A percentile compares a stretch with the other conserved stretches of the same genome.
These are phyloP conservation scores for Malus hybrid DNA, from an alignment of 331 rosid genomes.

Conservation along the genomic window DNA sequence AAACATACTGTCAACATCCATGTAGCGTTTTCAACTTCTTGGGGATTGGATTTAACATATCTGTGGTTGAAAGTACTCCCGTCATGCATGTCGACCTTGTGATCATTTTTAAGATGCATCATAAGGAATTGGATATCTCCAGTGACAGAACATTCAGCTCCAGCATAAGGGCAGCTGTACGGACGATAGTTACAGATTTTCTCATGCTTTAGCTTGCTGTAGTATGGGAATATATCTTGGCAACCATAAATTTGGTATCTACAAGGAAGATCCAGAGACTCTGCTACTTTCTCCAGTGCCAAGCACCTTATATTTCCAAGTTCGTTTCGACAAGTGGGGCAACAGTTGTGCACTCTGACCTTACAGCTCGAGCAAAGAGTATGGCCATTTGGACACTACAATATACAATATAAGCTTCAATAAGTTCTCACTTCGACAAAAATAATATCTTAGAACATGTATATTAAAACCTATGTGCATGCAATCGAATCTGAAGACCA, in stretches of 20 bases:
- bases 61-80: conserved; percentile 49
- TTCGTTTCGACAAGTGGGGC: conserved; percentile 52
- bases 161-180: conserved; percentile 47
- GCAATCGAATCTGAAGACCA: neutral
- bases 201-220: conserved; percentile 54
- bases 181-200: conserved; percentile 42
- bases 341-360: conserved; percentile 40
- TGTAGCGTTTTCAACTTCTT: conserved; percentile 46
- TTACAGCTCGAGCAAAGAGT: conserved; percentile 54
- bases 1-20: conserved; percentile 49
- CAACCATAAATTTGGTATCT: conserved; percentile 37
- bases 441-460: neutral
- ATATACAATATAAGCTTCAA: conserved; percentile 1
- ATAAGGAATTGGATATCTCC: conserved; percentile 46
- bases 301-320: conserved; percentile 54
- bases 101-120: conserved; percentile 42
- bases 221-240: conserved; percentile 40
- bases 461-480: neutral
- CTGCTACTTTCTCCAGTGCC: conserved; percentile 50
- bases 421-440: neutral
- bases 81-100: conserved; percentile 54
- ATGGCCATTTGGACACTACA: conserved; percentile 52
- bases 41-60: conserved; percentile 51
- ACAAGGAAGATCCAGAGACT: conserved; percentile 50
- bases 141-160: conserved; percentile 39